Conservation (phyloP, 148 eudicot genomes). For the Spergularia bocconei region DNA sequence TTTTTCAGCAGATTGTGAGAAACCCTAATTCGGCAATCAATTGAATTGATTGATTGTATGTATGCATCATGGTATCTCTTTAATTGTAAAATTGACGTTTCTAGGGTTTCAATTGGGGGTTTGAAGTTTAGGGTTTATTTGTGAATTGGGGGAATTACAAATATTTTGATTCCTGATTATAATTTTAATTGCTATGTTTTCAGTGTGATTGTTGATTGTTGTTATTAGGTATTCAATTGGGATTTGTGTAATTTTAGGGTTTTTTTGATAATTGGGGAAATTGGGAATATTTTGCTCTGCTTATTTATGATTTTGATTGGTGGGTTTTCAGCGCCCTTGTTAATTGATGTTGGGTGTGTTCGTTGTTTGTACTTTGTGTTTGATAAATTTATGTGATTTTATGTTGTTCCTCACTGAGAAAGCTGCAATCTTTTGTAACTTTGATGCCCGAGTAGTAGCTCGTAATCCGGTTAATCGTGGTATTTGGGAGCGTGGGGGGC, state of each 20-base stretch:
- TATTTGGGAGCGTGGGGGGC: too few relatives aligned
- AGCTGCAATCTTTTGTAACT: not conserved
- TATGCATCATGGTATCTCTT: not conserved
- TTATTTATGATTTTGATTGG: not conserved
- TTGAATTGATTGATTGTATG: not conserved
- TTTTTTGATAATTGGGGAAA: not conserved
- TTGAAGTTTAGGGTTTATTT: not conserved
- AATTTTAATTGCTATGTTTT: not conserved
- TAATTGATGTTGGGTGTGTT: not conserved
- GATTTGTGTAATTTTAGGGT: not conserved
- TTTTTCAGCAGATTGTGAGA: not conserved
- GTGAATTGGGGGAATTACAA: not conserved
- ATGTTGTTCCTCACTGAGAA: not conserved
- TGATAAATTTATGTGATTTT: not conserved
- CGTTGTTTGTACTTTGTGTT: not conserved
- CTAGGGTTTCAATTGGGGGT: not conserved
- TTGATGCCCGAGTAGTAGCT: not conserved
- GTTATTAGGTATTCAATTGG: too few relatives aligned
- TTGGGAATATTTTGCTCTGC: not conserved
- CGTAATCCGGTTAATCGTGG: too few relatives aligned
- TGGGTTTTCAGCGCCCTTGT: not conserved
- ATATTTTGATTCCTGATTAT: not conserved
- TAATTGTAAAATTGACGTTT: not conserved
- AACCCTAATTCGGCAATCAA: constrained; percentile 7
- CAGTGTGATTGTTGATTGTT: too few relatives aligned